Conservation (phyloP, 257 asterid species). For the Fraxinus quadrangulata region DNA sequence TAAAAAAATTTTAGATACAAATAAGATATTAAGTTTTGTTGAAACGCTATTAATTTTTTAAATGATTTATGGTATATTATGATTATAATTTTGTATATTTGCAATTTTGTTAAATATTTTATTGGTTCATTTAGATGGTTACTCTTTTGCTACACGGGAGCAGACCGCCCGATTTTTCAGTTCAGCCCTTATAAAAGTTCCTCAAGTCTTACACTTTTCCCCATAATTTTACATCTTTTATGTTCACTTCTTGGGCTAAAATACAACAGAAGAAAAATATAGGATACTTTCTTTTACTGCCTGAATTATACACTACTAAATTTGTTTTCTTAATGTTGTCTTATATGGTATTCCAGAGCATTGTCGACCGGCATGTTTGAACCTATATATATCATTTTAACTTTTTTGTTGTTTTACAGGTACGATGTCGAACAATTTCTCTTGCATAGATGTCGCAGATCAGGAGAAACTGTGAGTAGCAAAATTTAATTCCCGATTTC, state of each 20-base stretch:
- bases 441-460: conserved; percentile 57
- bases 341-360: neutral
- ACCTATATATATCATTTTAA: conserved; percentile 4
- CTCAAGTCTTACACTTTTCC: neutral
- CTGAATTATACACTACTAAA: neutral
- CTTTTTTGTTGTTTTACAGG: conserved; percentile 50
- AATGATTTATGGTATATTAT: neutral
- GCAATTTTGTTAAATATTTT: too few relatives aligned
- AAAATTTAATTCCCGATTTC: conserved; percentile 20
- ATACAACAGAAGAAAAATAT: neutral
- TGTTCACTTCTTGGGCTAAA: neutral
- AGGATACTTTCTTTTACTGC: neutral
- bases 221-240: neutral
- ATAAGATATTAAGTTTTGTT: neutral
- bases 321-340: neutral
- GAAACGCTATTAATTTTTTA: neutral
- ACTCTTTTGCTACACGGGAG: neutral
- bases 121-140: neutral
- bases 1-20: neutral
- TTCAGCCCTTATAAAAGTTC: neutral
- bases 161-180: neutral
- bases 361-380: neutral
- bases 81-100: neutral
- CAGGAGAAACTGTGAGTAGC: conserved; percentile 81
- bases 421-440: conserved; percentile 77